These are phyloP conservation scores for Hypocrella siamensis DNA, from an alignment of 2,329 filamentous ascomycete genomes.

Conservation along the genomic window DNA sequence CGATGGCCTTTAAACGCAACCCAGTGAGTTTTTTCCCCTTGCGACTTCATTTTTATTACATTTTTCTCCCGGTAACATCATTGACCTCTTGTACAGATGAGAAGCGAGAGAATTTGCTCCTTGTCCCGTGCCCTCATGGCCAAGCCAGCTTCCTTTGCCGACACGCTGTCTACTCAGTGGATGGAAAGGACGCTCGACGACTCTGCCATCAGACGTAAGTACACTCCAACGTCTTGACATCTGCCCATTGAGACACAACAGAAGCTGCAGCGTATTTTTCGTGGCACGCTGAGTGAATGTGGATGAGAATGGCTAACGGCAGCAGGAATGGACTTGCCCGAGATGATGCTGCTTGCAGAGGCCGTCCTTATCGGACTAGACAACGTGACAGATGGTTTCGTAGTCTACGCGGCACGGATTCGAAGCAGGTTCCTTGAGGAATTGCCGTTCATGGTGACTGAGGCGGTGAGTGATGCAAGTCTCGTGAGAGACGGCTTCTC, in stretches of 20 bases:
- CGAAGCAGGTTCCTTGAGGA: constrained; percentile 52
- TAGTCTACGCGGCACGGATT: constrained; percentile 68
- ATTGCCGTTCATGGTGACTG: constrained; percentile 86
- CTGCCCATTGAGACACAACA: background rate
- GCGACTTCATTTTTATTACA: background rate
- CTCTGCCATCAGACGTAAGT: constrained; percentile 43
- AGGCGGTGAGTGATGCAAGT: too few relatives aligned
- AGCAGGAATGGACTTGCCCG: constrained; percentile 40
- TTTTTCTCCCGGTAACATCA: background rate
- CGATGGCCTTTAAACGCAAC: constrained; percentile 16
- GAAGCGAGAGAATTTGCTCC: constrained; percentile 6
- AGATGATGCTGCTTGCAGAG: constrained; percentile 52
- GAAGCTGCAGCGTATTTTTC: too few relatives aligned
- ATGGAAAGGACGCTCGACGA: constrained; percentile 67
- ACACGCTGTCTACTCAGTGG: constrained; percentile 17
- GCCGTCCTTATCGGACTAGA: constrained; percentile 51
- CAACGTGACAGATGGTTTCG: constrained; percentile 52
- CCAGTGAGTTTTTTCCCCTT: constrained; percentile 3
- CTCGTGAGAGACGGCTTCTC: too few relatives aligned
- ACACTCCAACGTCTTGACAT: background rate
- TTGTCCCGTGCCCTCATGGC: constrained; percentile 24
- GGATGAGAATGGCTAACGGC: constrained; percentile 18
- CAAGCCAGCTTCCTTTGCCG: constrained; percentile 16
- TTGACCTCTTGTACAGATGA: constrained; percentile 2
- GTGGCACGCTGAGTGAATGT: too few relatives aligned